Evolutionary conservation across 2,329 filamentous ascomycete genomes (phyloP), one percentile per base, ranked within the genome.

Genomic region (Cladophialophora immunda): DNA sequence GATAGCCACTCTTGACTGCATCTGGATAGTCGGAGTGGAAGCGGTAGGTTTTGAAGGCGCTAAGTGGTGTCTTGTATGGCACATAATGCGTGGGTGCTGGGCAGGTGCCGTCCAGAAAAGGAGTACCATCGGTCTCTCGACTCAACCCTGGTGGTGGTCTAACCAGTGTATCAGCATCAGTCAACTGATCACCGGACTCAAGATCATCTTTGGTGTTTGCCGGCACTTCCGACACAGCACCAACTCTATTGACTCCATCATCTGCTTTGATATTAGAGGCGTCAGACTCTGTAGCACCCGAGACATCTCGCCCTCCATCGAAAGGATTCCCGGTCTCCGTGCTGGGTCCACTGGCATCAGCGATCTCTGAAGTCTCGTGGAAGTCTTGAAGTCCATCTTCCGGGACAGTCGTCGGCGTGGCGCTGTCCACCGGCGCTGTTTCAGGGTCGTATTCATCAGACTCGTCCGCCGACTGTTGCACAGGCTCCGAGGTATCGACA

Each of bases 11-110:
- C 64, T 87, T 77, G 65, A 97, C 89, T 64, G 87, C 82, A 58
- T 90, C 79, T 71, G 84, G 82, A 80, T 89, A 98, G 59, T 87
- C 83, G 34, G 92, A 92, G 76, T 98, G 94, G 77, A 94, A 97
- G 73, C 94, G 92, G 80, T 92, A 99, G 41, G 92, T 90, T 77
- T 89, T 92, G 79, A 98, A 97, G 73, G 87, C 86, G 72, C 87
- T 88, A 68, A 99, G 83, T 34, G 93, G 92, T 75, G 93, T 97
- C 75, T 91, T 85, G 79, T 99, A 99, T 2, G 93, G 89, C 36
- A 83, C 83, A 80, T 85, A 80, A 71, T 77, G 78, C 61, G 68
- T 70, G 27, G 71, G 65, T 13, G 71, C 66, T n/a, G 61, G 38
- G 17, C 56, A 50, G 9, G 13, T 62, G 25, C 59, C 63, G 41